phyloP scores from a whole-genome alignment of 495 filamentous ascomycete genomes.

The Filosporella fistucella region DNA sequence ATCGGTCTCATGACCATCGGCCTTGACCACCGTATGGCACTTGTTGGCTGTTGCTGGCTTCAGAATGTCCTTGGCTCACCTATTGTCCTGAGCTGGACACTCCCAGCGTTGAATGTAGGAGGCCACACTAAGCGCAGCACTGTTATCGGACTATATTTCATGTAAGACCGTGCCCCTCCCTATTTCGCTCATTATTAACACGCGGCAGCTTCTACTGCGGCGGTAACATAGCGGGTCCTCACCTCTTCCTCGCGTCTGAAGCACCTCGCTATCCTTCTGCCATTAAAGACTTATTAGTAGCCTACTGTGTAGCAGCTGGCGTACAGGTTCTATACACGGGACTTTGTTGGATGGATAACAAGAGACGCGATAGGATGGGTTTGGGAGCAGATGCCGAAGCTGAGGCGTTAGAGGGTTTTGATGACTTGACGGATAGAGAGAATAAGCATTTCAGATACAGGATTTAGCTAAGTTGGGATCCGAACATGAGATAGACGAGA shows the following conservation, averaged over 20 bases:
- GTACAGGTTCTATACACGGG: too few relatives aligned
- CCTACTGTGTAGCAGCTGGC: slow-evolving; percentile 16
- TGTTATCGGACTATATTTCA: slow-evolving; percentile 27
- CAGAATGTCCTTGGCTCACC: slow-evolving; percentile 40
- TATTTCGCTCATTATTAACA: neutral
- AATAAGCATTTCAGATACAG: neutral
- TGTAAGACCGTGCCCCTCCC: neutral
- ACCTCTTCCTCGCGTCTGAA: slow-evolving; percentile 27
- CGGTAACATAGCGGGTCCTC: slow-evolving; percentile 28
- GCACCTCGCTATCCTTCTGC: slow-evolving; percentile 28
- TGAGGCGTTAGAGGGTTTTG: neutral
- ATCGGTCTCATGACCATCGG: neutral
- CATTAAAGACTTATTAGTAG: slow-evolving; percentile 25
- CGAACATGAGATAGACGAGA: too few relatives aligned
- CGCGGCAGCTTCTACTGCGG: slow-evolving; percentile 14
- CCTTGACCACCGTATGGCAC: slow-evolving; percentile 40
- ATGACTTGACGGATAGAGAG: slow-evolving; percentile 2
- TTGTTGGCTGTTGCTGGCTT: slow-evolving; percentile 51
- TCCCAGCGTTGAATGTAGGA: slow-evolving; percentile 25
- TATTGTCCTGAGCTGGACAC: slow-evolving; percentile 27
- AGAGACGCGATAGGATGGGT: neutral
- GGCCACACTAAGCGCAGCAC: slow-evolving; percentile 32
- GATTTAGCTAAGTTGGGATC: too few relatives aligned
- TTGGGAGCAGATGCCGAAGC: neutral
- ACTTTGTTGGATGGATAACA: neutral